Percentiles rank a stretch among this genome's conserved stretches.
These are phyloP conservation scores for Syzygium oleosum DNA, from an alignment of 345 rosid genomes.

Conservation along the genomic window DNA sequence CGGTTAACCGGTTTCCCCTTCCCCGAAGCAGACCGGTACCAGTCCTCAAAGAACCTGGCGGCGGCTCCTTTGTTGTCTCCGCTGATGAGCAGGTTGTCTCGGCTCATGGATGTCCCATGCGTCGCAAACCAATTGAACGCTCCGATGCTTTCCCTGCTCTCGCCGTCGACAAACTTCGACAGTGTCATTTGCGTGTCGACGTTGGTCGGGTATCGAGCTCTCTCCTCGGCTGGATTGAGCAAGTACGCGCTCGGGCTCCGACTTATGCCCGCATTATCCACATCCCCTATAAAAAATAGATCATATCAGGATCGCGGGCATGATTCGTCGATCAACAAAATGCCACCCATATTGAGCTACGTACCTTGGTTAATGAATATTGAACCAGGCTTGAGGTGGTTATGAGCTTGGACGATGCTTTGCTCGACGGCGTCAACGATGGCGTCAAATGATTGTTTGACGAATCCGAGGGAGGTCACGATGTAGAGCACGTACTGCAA, in stretches of 20 bases:
- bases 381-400: slow-evolving; percentile 37
- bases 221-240: slow-evolving; percentile 37
- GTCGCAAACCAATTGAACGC: slow-evolving; percentile 56
- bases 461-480: slow-evolving; percentile 44
- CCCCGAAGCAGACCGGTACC: slow-evolving; percentile 12
- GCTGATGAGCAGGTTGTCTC: slow-evolving; percentile 45
- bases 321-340: background rate
- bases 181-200: slow-evolving; percentile 51
- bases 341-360: background rate
- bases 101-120: slow-evolving; percentile 55
- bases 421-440: slow-evolving; percentile 38
- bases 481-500: slow-evolving; percentile 42
- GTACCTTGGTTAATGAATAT: slow-evolving; percentile 32
- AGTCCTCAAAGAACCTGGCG: slow-evolving; percentile 57
- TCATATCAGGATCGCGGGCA: background rate
- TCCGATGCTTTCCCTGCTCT: slow-evolving; percentile 24
- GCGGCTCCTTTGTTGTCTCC: slow-evolving; percentile 69
- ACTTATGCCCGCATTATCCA: slow-evolving; percentile 42
- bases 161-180: slow-evolving; percentile 26
- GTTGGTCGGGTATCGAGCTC: slow-evolving; percentile 26
- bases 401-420: slow-evolving; percentile 45
- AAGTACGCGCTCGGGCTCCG: slow-evolving; percentile 54
- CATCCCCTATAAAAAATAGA: slow-evolving; percentile 21
- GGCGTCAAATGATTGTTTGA: slow-evolving; percentile 46
- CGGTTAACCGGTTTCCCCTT: background rate